phyloP scores from a whole-genome alignment of 2,329 filamentous ascomycete genomes.

The Pseudogymnoascus sp. region DNA sequence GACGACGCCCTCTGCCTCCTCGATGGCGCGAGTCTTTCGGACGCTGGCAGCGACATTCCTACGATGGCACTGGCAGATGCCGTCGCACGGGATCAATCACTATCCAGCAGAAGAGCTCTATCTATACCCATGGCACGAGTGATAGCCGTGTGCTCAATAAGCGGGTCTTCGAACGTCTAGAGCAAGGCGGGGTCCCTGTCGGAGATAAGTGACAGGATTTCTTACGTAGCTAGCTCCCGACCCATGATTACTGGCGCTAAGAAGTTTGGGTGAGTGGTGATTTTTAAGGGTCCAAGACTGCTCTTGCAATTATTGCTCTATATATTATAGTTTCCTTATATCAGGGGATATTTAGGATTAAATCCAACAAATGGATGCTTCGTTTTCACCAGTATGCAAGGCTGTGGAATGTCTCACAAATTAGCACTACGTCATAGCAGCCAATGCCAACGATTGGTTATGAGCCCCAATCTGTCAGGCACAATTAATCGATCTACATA shows the following conservation, averaged over 20 bases:
- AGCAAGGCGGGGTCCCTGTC: not conserved
- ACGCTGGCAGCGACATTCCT: conserved; percentile 11
- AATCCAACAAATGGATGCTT: not conserved
- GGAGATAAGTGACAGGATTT: conserved; percentile 8
- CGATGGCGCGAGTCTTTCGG: conserved; percentile 4
- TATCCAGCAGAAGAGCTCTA: not conserved
- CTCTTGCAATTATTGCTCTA: not conserved
- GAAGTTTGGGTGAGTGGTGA: not conserved
- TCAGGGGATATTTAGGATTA: not conserved
- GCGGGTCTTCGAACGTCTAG: conserved; percentile 1
- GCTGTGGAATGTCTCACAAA: not conserved
- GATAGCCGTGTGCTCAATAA: not conserved
- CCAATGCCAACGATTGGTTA: not conserved
- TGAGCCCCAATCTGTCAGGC: not conserved
- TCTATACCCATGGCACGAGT: not conserved
- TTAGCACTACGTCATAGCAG: not conserved
- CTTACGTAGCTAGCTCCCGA: conserved; percentile 7
- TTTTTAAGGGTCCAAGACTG: not conserved
- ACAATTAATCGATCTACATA: not conserved
- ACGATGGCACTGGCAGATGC: conserved; percentile 5
- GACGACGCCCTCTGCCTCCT: not conserved
- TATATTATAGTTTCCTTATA: not conserved
- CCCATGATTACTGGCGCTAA: not conserved
- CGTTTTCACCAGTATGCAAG: not conserved
- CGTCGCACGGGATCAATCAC: not conserved